Percentiles rank a stretch among this genome's conserved stretches.
These are phyloP conservation scores for Apiospora rasikravindrae DNA, from an alignment of 2,329 filamentous ascomycete genomes.

Conservation along the genomic window DNA sequence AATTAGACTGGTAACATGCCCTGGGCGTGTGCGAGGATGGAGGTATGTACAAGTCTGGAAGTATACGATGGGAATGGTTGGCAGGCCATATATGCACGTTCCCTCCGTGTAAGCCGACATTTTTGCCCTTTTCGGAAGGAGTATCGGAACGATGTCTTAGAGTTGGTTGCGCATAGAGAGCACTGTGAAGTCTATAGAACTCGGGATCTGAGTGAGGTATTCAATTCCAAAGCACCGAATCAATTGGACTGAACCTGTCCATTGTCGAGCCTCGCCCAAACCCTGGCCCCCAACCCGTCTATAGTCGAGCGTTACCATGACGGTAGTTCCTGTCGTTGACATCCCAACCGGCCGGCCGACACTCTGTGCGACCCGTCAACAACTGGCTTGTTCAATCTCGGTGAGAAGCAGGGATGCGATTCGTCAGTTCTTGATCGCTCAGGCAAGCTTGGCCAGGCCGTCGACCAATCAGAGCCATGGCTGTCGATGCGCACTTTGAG, in stretches of 20 bases:
- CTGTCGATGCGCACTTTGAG: constrained; percentile 13
- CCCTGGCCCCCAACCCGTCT: neutral
- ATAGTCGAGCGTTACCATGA: constrained; percentile 8
- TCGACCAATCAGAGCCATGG: constrained; percentile 18
- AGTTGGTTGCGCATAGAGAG: constrained; percentile 15
- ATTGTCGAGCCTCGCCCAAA: neutral
- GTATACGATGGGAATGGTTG: constrained; percentile 15
- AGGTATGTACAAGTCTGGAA: constrained; percentile 12
- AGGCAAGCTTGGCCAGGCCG: constrained; percentile 4
- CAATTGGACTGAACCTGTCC: constrained; percentile 4
- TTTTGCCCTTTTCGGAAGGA: constrained; percentile 18
- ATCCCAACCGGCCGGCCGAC: constrained; percentile 15
- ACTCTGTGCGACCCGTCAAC: constrained; percentile 16
- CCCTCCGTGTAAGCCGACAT: constrained; percentile 19
- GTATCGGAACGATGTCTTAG: constrained; percentile 17
- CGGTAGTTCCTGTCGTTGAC: neutral
- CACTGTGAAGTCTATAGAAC: constrained; percentile 3
- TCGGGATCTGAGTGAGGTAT: neutral
- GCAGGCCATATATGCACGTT: constrained; percentile 19
- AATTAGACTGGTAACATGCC: neutral
- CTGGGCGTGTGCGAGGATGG: neutral
- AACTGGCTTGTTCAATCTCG: constrained; percentile 13
- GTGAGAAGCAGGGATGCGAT: constrained; percentile 21
- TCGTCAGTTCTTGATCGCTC: constrained; percentile 15
- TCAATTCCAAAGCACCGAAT: neutral